Conservation (phyloP, 306 rosid genomes). For the Arachis hypogaea region DNA sequence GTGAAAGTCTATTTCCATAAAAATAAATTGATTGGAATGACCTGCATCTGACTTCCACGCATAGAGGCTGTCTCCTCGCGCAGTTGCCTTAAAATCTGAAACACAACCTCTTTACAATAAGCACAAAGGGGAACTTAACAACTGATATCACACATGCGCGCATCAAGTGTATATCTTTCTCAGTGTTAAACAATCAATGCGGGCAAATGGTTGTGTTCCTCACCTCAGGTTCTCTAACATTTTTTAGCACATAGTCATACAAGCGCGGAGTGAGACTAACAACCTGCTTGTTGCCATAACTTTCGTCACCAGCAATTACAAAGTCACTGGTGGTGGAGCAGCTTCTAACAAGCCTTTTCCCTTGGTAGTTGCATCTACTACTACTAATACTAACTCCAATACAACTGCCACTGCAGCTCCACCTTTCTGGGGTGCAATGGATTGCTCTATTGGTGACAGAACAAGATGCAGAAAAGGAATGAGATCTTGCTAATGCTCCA, state of each 20-base stretch:
- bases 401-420: conserved; percentile 15
- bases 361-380: conserved; percentile 39
- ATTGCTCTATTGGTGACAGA: conserved; percentile 19
- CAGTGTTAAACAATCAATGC: conserved; percentile 12
- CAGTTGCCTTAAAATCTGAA: conserved; percentile 78
- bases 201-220: conserved; percentile 27
- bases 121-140: conserved; percentile 30
- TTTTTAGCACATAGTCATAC: conserved; percentile 76
- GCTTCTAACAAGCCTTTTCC: conserved; percentile 41
- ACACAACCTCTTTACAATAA: conserved; percentile 33
- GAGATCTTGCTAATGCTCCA: conserved; percentile 29
- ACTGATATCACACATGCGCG: neutral
- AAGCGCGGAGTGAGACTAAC: conserved; percentile 70
- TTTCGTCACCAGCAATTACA: conserved; percentile 58
- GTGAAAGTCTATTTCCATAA: neutral
- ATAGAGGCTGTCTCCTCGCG: conserved; percentile 89
- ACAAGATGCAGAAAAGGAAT: conserved; percentile 43
- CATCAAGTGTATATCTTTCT: neutral
- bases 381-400: neutral
- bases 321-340: conserved; percentile 56
- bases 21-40: conserved; percentile 24
- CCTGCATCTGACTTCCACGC: conserved; percentile 96
- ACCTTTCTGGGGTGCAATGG: conserved; percentile 34
- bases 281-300: conserved; percentile 75
- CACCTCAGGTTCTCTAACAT: conserved; percentile 94